Conservation (phyloP, 139 green algal species). For the Auxenochlorella pyrenoidosa region DNA sequence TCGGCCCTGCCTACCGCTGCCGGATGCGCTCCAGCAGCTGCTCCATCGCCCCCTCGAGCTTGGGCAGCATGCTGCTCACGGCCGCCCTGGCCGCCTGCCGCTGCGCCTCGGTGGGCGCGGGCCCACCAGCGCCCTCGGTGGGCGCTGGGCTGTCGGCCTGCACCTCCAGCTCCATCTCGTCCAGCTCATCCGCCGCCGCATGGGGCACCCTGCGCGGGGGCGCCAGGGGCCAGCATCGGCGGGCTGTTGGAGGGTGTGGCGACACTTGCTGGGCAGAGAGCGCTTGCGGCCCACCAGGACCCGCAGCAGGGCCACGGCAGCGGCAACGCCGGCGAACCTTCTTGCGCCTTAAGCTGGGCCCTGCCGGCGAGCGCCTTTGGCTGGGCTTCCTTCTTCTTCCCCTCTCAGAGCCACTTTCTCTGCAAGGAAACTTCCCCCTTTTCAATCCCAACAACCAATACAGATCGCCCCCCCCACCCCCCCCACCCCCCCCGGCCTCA, state of each 20-base stretch:
- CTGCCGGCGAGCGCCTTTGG: no score
- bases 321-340: no score
- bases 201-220: slow-evolving; percentile 16
- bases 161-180: slow-evolving; percentile 25
- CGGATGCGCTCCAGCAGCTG: slow-evolving; percentile 30
- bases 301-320: no score
- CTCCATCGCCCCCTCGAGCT: neutral
- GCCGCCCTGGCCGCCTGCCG: neutral
- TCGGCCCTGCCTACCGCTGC: slow-evolving; percentile 1
- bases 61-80: slow-evolving; percentile 1
- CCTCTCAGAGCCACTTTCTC: no score
- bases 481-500: neutral
- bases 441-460: no score
- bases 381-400: no score
- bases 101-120: neutral
- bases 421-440: no score
- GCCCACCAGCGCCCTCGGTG: neutral
- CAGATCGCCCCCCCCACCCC: neutral
- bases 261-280: no score
- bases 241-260: neutral
- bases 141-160: neutral
- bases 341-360: no score
- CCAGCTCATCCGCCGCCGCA: slow-evolving; percentile 27
- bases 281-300: no score
- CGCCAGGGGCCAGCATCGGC: neutral